Evolutionary conservation across 805 yeast species (phyloP).

Genomic region (Hagleromyces aurorensis): DNA sequence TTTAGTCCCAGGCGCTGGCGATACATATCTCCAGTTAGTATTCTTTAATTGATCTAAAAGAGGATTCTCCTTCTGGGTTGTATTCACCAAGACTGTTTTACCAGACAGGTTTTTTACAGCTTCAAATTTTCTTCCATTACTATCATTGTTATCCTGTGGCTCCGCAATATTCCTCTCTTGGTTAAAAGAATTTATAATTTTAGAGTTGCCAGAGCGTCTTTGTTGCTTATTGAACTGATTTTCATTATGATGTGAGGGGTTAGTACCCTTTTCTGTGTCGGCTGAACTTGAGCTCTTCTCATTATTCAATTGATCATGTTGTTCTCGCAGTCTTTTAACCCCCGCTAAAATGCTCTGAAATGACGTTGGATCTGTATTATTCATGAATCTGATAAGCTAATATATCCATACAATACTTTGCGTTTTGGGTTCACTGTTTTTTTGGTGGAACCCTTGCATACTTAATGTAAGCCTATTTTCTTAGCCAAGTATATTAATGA

Average conservation of each 20-base stretch:
- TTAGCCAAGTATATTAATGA: conserved; percentile 1
- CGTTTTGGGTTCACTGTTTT: not conserved
- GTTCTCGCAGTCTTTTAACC: conserved; percentile 51
- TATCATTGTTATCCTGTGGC: conserved; percentile 12
- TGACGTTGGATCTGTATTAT: conserved; percentile 46
- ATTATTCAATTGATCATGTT: conserved; percentile 21
- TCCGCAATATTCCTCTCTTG: conserved; percentile 14
- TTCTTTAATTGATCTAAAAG: conserved; percentile 46
- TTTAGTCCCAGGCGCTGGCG: conserved; percentile 31
- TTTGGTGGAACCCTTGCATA: not conserved
- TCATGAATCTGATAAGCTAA: conserved; percentile 13
- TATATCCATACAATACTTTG: not conserved
- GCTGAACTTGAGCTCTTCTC: conserved; percentile 2
- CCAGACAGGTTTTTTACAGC: conserved; percentile 6
- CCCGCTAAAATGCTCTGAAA: conserved; percentile 66
- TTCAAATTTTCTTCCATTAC: conserved; percentile 6
- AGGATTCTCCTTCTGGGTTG: conserved; percentile 69
- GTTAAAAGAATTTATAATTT: conserved; percentile 15
- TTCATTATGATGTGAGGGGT: not conserved
- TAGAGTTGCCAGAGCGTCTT: conserved; percentile 2
- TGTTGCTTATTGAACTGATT: conserved; percentile 10
- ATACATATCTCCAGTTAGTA: conserved; percentile 44
- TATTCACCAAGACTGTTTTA: conserved; percentile 45
- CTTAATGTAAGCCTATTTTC: conserved; percentile 1
- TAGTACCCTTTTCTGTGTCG: conserved; percentile 1